Base-by-base conservation (phyloP, 208 protist species). In the Trypanosoma cruzi region DNA sequence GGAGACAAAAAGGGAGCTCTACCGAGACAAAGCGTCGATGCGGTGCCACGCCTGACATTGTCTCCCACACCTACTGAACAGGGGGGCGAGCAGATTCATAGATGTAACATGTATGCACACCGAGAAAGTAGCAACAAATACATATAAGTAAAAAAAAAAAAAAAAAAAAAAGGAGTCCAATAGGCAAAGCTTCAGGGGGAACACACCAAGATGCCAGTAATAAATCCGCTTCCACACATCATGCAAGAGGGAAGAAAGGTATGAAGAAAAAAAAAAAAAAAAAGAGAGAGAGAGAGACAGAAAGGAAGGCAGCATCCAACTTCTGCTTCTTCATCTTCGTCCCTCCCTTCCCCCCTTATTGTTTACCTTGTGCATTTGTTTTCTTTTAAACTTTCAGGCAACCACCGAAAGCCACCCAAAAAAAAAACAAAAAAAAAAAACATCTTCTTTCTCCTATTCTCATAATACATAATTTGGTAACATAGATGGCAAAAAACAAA, bases 1-100 rank as follows among this genome's bases (percentile, higher is more conserved):
- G 63, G 5, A 85, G 58, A 36, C 66, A 70, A 56, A 95, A 95
- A 34, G 89, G 89, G 31, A 95, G 77, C 64, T 95, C 89, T 11
- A 93, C 73, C 1, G 79, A 75, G 26, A 89, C 73, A 67, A 84
- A 93, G 62, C 75, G 66, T 31, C 86, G 82, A 67, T 85, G 78
- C 24, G 67, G 64, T 14, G 42, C 54, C 18, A 75, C 31, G 14
- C 31, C 57, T 13, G 71, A 14, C 71, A 75, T 75, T 8, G 5
- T 14, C 31, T 52, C 62, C 31, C 6, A 3, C 16, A 6, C 22
- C 24, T 11, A 52, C 48, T 52, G n/a, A 11, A 26, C 4, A 4
- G 3, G n/a, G n/a, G n/a, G n/a, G n/a, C n/a, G n/a, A n/a, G n/a
- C n/a, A n/a, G n/a, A n/a, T n/a, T n/a, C n/a, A n/a, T n/a, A n/a